Evolutionary conservation across 2,329 filamentous ascomycete species (phyloP).

Genomic region (Cladosporium sp.): DNA sequence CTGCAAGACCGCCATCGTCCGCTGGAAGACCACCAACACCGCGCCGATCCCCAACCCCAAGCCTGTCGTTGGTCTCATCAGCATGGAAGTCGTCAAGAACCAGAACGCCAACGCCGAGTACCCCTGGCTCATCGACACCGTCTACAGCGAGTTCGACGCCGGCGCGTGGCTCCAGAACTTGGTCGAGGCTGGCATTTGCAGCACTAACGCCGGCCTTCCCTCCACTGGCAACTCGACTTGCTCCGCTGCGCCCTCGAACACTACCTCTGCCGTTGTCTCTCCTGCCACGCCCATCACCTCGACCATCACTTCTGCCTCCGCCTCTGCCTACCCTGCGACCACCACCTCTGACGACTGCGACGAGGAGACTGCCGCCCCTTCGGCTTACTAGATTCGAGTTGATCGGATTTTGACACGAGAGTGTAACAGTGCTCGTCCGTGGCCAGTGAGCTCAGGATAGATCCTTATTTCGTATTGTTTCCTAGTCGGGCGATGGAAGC

Average conservation of each 20-base stretch:
- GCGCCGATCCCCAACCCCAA: constrained; percentile 23
- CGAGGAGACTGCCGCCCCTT: neutral
- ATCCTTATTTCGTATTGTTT: too few species aligned
- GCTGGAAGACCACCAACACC: constrained; percentile 30
- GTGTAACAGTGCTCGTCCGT: too few species aligned
- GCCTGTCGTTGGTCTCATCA: constrained; percentile 27
- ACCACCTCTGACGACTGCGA: neutral
- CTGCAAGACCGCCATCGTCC: constrained; percentile 27
- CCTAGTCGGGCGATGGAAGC: too few species aligned
- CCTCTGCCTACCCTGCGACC: neutral
- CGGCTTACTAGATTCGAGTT: neutral
- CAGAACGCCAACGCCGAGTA: constrained; percentile 16
- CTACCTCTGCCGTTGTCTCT: neutral
- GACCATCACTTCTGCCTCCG: neutral
- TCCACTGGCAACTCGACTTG: neutral
- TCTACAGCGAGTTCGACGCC: constrained; percentile 31
- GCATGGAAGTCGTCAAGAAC: constrained; percentile 20
- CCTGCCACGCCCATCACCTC: neutral
- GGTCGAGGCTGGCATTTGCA: constrained; percentile 24
- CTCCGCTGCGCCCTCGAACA: neutral
- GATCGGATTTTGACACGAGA: too few species aligned
- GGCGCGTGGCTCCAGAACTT: constrained; percentile 31
- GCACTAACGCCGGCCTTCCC: constrained; percentile 1
- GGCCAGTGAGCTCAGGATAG: too few species aligned
- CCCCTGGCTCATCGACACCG: constrained; percentile 25